Conservation (phyloP, 2,329 filamentous ascomycete species). For the Neocatenulostroma microsporum region DNA sequence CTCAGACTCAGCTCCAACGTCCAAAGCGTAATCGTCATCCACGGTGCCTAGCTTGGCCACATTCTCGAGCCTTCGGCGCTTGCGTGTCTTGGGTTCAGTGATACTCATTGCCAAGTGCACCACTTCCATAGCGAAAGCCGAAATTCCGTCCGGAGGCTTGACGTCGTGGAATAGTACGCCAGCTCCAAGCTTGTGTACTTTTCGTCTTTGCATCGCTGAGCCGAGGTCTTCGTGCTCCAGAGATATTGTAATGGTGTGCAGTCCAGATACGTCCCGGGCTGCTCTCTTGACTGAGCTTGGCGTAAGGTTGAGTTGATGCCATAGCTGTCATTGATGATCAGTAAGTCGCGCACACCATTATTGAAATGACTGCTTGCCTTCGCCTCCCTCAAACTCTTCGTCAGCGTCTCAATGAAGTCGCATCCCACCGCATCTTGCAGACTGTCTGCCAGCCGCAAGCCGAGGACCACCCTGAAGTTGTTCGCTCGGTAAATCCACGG, state of each 20-base stretch:
- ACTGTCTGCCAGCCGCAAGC: slow-evolving; percentile 4
- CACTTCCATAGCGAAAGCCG: slow-evolving; percentile 12
- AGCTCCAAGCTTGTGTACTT: slow-evolving; percentile 16
- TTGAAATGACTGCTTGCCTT: no score
- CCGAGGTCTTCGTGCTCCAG: slow-evolving; percentile 18
- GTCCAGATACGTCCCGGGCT: slow-evolving; percentile 7
- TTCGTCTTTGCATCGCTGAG: slow-evolving; percentile 1
- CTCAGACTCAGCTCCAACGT: no score
- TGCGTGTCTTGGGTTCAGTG: not conserved
- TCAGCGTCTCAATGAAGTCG: slow-evolving; percentile 7
- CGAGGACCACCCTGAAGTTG: slow-evolving; percentile 26
- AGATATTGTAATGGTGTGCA: slow-evolving; percentile 12
- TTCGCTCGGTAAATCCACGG: slow-evolving; percentile 29
- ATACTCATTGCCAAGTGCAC: slow-evolving; percentile 24
- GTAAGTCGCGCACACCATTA: not conserved
- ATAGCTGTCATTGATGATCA: slow-evolving; percentile 11
- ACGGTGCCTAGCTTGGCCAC: no score
- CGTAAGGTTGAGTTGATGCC: slow-evolving; percentile 13
- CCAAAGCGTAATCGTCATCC: no score
- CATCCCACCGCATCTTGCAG: not conserved
- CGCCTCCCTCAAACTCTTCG: slow-evolving; percentile 7
- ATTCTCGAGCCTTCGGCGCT: slow-evolving; percentile 5
- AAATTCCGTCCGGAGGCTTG: slow-evolving; percentile 11
- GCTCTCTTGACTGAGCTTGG: slow-evolving; percentile 7
- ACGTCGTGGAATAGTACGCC: slow-evolving; percentile 19